Evolutionary conservation across 441 rosid species (phyloP).

Genomic region (Sinapis alba): DNA sequence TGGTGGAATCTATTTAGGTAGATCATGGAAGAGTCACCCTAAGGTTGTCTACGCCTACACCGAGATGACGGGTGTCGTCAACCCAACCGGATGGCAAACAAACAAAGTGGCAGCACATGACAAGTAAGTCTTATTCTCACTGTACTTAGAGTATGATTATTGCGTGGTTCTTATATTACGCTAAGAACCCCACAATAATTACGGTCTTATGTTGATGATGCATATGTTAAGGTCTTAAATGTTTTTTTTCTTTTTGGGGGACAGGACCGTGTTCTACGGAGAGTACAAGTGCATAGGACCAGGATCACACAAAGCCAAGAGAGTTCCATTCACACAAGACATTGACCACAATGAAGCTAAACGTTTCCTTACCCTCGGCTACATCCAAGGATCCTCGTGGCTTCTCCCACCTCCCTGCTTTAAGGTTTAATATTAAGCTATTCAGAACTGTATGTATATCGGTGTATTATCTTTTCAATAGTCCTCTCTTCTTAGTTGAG

Average conservation of each 20-base stretch:
- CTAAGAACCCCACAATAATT: too few species aligned
- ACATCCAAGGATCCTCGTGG: background rate
- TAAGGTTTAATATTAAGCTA: background rate
- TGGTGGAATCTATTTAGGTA: background rate
- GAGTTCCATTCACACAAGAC: conserved; percentile 5
- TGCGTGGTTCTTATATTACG: too few species aligned
- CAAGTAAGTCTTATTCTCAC: conserved; percentile 1
- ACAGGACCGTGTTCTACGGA: conserved; percentile 10
- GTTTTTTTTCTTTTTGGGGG: background rate
- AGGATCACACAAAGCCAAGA: background rate
- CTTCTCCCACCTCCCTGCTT: background rate
- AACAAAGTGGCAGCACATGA: background rate
- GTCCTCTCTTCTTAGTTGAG: background rate
- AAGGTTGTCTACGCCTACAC: conserved; percentile 9
- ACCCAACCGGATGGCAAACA: conserved; percentile 3
- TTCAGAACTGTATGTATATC: background rate
- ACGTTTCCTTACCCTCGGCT: conserved; percentile 1
- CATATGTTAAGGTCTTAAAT: background rate
- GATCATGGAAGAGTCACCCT: background rate
- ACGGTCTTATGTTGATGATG: background rate
- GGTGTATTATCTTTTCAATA: background rate
- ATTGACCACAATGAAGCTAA: background rate
- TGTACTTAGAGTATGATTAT: background rate
- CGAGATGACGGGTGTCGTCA: background rate
- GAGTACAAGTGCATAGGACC: conserved; percentile 3